A percentile compares a stretch with the other conserved stretches of the same genome.
Evolutionary conservation across 2,329 filamentous ascomycete genomes (phyloP).

Genomic region (Colletotrichum coccodes): DNA sequence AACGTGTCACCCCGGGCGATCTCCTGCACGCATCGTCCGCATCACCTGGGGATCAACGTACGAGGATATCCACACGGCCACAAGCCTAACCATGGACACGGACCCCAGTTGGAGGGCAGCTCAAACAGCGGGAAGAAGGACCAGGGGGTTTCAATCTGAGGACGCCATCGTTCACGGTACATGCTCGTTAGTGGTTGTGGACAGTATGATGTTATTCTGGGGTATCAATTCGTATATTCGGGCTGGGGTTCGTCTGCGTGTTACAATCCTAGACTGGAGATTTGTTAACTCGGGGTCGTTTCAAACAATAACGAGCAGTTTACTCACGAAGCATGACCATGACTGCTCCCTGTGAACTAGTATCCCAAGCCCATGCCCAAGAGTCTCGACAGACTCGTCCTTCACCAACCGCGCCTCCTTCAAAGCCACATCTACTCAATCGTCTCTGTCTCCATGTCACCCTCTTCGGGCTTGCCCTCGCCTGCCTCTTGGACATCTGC

Average conservation of each 20-base stretch:
- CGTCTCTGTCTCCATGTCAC: constrained; percentile 17
- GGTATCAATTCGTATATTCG: constrained; percentile 31
- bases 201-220: not conserved
- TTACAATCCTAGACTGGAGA: not conserved
- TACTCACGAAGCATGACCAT: constrained; percentile 27
- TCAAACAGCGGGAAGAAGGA: not conserved
- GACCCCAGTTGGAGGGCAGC: not conserved
- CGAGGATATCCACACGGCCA: too few relatives aligned
- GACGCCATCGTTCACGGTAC: not conserved
- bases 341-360: constrained; percentile 4
- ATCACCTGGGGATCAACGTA: not conserved
- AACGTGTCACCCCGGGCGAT: not conserved
- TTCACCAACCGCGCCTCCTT: not conserved
- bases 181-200: not conserved
- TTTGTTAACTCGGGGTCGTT: not conserved
- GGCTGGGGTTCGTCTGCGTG: not conserved
- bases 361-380: not conserved
- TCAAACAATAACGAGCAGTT: not conserved
- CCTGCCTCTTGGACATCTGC: not conserved
- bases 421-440: constrained; percentile 1
- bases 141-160: too few relatives aligned
- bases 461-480: not conserved
- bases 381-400: not conserved
- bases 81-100: not conserved
- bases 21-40: not conserved